Evolutionary conservation across 2,329 filamentous ascomycete species (phyloP).

Genomic region (Elsinoe fawcettii): DNA sequence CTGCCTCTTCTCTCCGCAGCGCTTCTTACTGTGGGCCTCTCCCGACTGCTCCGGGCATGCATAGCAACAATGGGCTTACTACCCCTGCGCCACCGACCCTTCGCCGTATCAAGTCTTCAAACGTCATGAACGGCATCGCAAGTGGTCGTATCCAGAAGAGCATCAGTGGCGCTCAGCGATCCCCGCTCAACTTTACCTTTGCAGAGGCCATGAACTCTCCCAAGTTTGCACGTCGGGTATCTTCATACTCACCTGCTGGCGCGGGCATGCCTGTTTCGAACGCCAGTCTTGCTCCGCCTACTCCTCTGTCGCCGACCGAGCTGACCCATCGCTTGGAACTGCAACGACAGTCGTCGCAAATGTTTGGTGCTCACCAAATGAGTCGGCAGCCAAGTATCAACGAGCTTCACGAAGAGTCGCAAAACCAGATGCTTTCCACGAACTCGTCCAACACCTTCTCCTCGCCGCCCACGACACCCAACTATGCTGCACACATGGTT

Average conservation of each 20-base stretch:
- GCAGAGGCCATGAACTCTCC: conserved; percentile 42
- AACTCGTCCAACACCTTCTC: conserved; percentile 26
- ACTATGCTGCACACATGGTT: conserved; percentile 25
- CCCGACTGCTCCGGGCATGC: conserved; percentile 38
- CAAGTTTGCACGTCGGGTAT: conserved; percentile 35
- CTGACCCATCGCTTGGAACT: conserved; percentile 24
- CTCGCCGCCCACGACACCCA: conserved; percentile 42
- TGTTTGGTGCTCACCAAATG: conserved; percentile 20
- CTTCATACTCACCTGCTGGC: conserved; percentile 30
- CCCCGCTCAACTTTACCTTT: conserved; percentile 40
- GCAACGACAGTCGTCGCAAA: conserved; percentile 18
- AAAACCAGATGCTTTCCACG: conserved; percentile 22
- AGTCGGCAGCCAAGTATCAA: conserved; percentile 35
- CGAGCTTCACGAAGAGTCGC: conserved; percentile 28
- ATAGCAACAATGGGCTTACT: conserved; percentile 32
- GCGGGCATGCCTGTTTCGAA: conserved; percentile 23
- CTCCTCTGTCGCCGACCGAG: conserved; percentile 40
- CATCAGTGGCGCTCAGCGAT: conserved; percentile 40
- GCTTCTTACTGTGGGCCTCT: conserved; percentile 36
- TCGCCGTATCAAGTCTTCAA: conserved; percentile 43
- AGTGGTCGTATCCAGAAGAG: conserved; percentile 42
- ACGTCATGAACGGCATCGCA: conserved; percentile 35
- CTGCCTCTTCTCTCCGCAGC: conserved; percentile 34
- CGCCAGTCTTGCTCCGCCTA: conserved; percentile 41
- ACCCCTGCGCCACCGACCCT: conserved; percentile 31